Evolutionary conservation across 164 flowering plant genomes (phyloP).

Genomic region (Pachysandra terminalis): DNA sequence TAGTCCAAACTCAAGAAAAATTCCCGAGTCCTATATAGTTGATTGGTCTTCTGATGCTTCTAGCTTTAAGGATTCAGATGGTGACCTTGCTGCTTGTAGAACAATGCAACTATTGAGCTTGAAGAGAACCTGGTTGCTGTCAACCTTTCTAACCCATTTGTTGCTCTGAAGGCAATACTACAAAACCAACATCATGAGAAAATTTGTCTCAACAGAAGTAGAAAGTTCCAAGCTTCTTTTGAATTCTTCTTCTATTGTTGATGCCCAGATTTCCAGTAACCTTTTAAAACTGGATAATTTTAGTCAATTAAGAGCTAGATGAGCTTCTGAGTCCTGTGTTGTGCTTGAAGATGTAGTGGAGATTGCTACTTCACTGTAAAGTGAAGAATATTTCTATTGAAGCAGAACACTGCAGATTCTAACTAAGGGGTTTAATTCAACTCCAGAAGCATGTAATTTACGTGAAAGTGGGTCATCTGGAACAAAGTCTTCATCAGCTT

Average conservation of each 20-base stretch:
- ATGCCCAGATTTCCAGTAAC: slow-evolving; percentile 19
- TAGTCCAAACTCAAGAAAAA: slow-evolving; percentile 18
- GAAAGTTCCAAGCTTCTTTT: slow-evolving; percentile 22
- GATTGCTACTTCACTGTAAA: slow-evolving; percentile 19
- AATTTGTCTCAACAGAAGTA: slow-evolving; percentile 14
- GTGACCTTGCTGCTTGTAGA: slow-evolving; percentile 17
- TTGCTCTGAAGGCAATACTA: slow-evolving; percentile 21
- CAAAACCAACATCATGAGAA: slow-evolving; percentile 23
- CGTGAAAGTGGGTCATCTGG: slow-evolving; percentile 29
- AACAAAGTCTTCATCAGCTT: slow-evolving; percentile 24
- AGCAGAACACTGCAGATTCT: slow-evolving; percentile 23
- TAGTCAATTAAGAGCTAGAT: slow-evolving; percentile 27
- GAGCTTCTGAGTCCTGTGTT: slow-evolving; percentile 24
- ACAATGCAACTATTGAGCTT: slow-evolving; percentile 21
- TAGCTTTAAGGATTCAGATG: slow-evolving; percentile 25
- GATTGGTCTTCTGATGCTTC: slow-evolving; percentile 27
- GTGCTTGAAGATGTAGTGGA: slow-evolving; percentile 20
- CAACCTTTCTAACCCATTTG: slow-evolving; percentile 16
- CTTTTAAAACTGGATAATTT: slow-evolving; percentile 23
- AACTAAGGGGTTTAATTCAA: slow-evolving; percentile 23
- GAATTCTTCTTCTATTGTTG: slow-evolving; percentile 24
- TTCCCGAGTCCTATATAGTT: slow-evolving; percentile 22
- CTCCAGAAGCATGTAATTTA: slow-evolving; percentile 25
- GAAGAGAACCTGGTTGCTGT: slow-evolving; percentile 22
- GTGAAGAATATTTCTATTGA: slow-evolving; percentile 24